These are phyloP conservation scores for Penicillium steckii DNA, from an alignment of 495 filamentous ascomycete genomes.

Conservation along the genomic window DNA sequence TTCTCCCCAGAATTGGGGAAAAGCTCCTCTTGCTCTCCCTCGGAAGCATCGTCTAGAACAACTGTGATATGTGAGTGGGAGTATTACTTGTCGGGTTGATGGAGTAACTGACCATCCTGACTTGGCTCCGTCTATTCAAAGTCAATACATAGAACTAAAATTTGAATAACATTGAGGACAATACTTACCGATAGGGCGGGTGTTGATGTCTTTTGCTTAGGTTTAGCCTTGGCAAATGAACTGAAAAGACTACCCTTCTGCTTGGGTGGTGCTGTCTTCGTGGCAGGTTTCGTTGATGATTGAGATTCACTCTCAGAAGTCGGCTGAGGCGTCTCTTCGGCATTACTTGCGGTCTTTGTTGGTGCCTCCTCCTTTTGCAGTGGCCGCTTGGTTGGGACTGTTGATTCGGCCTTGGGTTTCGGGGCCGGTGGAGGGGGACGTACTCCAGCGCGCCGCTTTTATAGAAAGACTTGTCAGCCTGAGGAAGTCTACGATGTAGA, in stretches of 20 bases:
- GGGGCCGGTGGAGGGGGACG: slow-evolving; percentile 28
- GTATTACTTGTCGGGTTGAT: not conserved
- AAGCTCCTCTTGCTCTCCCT: slow-evolving; percentile 70
- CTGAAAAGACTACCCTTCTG: slow-evolving; percentile 71
- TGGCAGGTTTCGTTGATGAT: slow-evolving; percentile 32
- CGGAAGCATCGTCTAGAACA: slow-evolving; percentile 59
- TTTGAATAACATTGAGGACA: not conserved
- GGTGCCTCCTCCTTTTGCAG: slow-evolving; percentile 24
- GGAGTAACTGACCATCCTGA: slow-evolving; percentile 52
- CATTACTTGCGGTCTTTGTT: slow-evolving; percentile 27
- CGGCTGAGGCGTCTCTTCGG: slow-evolving; percentile 29
- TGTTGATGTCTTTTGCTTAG: slow-evolving; percentile 56
- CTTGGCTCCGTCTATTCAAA: slow-evolving; percentile 19
- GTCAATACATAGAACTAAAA: not conserved
- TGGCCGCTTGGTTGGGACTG: slow-evolving; percentile 36
- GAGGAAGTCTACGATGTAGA: slow-evolving; percentile 1
- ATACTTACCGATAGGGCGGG: slow-evolving; percentile 42
- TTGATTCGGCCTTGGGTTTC: slow-evolving; percentile 24
- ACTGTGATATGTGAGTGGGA: slow-evolving; percentile 23
- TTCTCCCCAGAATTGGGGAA: slow-evolving; percentile 44
- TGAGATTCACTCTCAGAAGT: slow-evolving; percentile 23
- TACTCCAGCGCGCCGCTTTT: slow-evolving; percentile 49
- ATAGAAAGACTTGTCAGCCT: slow-evolving; percentile 1
- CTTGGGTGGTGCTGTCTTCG: slow-evolving; percentile 50
- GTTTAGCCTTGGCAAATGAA: slow-evolving; percentile 78